These are phyloP conservation scores for Aegle marmelos DNA, from an alignment of 345 rosid species.

Conservation along the genomic window DNA sequence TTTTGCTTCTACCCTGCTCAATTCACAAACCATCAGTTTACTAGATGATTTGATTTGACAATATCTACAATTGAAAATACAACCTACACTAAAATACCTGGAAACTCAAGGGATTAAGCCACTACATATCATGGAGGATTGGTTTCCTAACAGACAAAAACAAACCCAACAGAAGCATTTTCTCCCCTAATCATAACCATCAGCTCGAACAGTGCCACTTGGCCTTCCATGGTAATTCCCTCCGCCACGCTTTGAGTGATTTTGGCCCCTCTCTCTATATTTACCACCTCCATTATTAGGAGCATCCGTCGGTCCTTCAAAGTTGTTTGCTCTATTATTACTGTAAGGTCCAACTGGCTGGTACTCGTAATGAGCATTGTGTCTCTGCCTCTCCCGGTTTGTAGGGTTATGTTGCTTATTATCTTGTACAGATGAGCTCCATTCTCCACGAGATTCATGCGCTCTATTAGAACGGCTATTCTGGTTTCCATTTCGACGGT, in stretches of 20 bases:
- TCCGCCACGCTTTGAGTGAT: constrained; percentile 57
- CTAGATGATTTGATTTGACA: constrained; percentile 1
- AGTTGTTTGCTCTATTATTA: constrained; percentile 29
- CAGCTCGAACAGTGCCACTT: constrained; percentile 39
- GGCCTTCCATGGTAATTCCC: constrained; percentile 45
- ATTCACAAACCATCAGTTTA: constrained; percentile 24
- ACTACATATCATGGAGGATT: constrained; percentile 4
- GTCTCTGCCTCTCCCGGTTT: constrained; percentile 63
- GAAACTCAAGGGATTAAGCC: constrained; percentile 11
- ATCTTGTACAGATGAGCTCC: constrained; percentile 64
- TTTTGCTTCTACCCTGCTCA: constrained; percentile 39
- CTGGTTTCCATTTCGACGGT: constrained; percentile 57
- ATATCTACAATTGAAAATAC: constrained; percentile 19
- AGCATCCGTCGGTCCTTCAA: constrained; percentile 52
- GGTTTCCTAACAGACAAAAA: background rate
- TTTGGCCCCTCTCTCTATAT: constrained; percentile 68
- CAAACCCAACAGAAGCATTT: constrained; percentile 11
- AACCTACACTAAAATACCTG: constrained; percentile 34
- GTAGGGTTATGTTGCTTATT: constrained; percentile 43
- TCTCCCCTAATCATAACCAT: constrained; percentile 41
- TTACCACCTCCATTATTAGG: constrained; percentile 47
- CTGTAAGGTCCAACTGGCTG: constrained; percentile 68
- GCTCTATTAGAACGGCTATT: constrained; percentile 47
- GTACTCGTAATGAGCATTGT: constrained; percentile 65
- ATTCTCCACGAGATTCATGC: constrained; percentile 62